Base-by-base conservation (phyloP, 2,329 filamentous ascomycete species). In the Sporothrix phasma region DNA sequence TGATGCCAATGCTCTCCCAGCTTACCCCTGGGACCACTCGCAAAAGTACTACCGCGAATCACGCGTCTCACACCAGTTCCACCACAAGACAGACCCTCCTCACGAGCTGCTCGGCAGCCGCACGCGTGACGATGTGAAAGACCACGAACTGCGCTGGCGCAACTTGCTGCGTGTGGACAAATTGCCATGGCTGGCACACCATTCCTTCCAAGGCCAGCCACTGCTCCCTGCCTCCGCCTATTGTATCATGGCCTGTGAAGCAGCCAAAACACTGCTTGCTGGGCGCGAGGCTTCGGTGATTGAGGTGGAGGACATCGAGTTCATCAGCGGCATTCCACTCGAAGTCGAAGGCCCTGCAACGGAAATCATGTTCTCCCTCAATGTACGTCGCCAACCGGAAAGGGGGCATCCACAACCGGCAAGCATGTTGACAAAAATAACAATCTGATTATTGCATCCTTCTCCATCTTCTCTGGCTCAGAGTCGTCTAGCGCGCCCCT, bases 171-270 rank as follows among this genome's bases (percentile, higher is more conserved):
- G 46, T 13, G 56, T 65, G 8, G 49, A 49, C 13, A 61, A 67
- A 45, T 15, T 66, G 7, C 64, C 67, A 0, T 68, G 68, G 66
- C 64, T 75, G 19, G 67, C 70, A 46, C 71, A 69, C 45, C 71
- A 72, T 54, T 11, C 66, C 7, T 78, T 81, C 39, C 77, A 79
- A 65, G 75, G 75, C 1, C 75, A 79, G 61, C 73, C 75, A 3
- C 69, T 81, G 17, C 70, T 81, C 8, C 79, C 79, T 1, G 78
- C 76, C 3, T 79, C 79, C 1, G 79, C 75, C 0, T 81, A 80
- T 67, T 75, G 77, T 41, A 65, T 76, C 53, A 80, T 81, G 76
- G 78, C 77, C 1, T 67, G 79, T 7, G 79, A 81, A 54, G 79
- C 79, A 3, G 75, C 76, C 1, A 71, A 68, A 3, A 68, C 66